A percentile compares a stretch with the other conserved stretches of the same genome.
Conservation (phyloP, 257 asterid genomes). For the Cinchona pubescens region DNA sequence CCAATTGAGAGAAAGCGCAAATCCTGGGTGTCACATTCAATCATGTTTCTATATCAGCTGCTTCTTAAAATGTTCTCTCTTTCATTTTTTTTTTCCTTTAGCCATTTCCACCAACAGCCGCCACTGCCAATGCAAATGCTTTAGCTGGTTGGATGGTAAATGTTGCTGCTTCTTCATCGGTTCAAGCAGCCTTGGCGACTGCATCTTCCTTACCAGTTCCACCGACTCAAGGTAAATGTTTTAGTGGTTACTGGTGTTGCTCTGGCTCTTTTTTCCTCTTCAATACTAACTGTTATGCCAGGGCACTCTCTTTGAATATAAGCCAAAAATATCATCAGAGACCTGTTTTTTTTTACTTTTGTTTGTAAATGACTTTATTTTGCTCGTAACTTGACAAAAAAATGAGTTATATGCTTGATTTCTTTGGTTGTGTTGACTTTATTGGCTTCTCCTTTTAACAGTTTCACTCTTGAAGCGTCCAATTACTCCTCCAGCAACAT, state of each 20-base stretch:
- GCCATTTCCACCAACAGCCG: constrained; percentile 88
- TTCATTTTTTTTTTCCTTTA: constrained; percentile 32
- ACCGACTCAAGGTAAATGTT: constrained; percentile 68
- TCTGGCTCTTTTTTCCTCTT: background rate
- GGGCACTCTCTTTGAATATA: background rate
- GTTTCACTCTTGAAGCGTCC: constrained; percentile 90
- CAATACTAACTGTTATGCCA: too few species aligned
- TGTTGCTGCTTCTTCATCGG: constrained; percentile 94
- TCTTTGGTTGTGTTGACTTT: background rate
- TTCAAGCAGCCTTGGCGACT: constrained; percentile 93
- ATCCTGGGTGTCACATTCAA: background rate
- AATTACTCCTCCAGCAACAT: constrained; percentile 84
- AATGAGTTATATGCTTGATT: background rate
- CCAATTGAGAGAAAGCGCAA: background rate
- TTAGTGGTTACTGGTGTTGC: background rate
- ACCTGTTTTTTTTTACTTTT: background rate
- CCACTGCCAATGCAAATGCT: constrained; percentile 83
- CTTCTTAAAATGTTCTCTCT: constrained; percentile 6
- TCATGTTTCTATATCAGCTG: background rate
- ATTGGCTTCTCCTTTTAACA: constrained; percentile 28
- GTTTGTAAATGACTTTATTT: background rate
- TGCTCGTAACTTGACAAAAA: background rate
- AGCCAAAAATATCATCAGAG: background rate
- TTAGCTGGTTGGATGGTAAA: constrained; percentile 98
- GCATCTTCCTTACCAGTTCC: constrained; percentile 86